Evolutionary conservation across 108 stramenopile species (phyloP), one percentile per base, ranked within the genome.

Genomic region (Bacterosira constricta): DNA sequence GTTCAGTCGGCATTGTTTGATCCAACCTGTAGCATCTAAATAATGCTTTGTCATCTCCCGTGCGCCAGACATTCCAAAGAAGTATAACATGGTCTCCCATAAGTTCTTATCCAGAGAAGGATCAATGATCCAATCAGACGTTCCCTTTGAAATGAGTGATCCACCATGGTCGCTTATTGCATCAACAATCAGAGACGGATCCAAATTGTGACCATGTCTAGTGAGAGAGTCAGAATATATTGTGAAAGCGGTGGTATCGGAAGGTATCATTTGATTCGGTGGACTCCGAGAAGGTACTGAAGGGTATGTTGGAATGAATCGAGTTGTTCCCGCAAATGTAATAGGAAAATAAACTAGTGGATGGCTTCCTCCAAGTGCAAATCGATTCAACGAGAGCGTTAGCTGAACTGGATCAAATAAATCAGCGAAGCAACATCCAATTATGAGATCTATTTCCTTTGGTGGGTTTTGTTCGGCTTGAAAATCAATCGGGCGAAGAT

Each of bases 371-470:
- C 27, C 42, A 18, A 13, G 18, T 27, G 74, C 63, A 74, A 89
- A 90, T 21, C 71, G 54, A 6, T 64, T 53, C 56, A 93, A 50
- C 12, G 80, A 79, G 69, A 68, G 52, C 10, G 72, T 79, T 20
- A 96, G 59, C 12, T 76, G 54, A 46, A 81, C 44, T 4, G 95
- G 92, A 76, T 93, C 83, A 58, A 91, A 84, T 47, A 96, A 77
- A 75, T 96, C 95, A 20, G 95, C 95, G 76, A 96, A 92, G 57
- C 91, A 93, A 66, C 92, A 93, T 25, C 95, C 92, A 18, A 93
- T 84, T 50, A 96, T 83, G 4, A 92, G 73, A 73, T 93, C 72
- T 27, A 91, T 86, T n/a, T 59, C 59, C 9, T 53, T 49, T 32
- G 51, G 56, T 42, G 31, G 57, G n/a, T 62, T 23, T 30, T 63